These are phyloP conservation scores for Aspergillus tanneri DNA, from an alignment of 2,329 filamentous ascomycete genomes.

Conservation along the genomic window DNA sequence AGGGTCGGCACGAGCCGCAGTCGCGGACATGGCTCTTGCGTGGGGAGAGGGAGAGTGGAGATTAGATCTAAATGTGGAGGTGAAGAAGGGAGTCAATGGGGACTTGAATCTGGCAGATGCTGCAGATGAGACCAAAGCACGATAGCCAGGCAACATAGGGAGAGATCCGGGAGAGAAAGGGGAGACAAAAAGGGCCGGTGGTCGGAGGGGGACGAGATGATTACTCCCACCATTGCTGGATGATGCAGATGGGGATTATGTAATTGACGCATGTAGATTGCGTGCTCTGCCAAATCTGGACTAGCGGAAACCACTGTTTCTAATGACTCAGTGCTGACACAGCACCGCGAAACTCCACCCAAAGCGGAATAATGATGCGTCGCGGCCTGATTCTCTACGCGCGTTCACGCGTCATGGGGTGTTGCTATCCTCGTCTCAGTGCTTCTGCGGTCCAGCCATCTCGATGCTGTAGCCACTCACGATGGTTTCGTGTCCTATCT, in stretches of 20 bases:
- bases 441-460: neutral
- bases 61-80: constrained; percentile 4
- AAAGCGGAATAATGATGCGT: no score
- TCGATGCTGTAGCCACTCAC: constrained; percentile 3
- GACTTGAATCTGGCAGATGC: neutral
- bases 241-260: neutral
- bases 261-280: neutral
- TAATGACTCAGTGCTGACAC: constrained; percentile 4
- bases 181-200: constrained; percentile 2
- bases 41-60: constrained; percentile 22
- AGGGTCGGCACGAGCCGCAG: constrained; percentile 38
- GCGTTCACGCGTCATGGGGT: constrained; percentile 10
- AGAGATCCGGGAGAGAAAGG: neutral
- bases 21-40: constrained; percentile 42
- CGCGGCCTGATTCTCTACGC: constrained; percentile 2
- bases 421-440: neutral
- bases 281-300: neutral
- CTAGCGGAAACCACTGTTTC: neutral
- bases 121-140: neutral
- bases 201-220: neutral
- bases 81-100: neutral
- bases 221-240: neutral
- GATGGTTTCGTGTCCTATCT: constrained; percentile 77
- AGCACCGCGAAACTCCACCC: no score
- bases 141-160: constrained; percentile 4